Base-by-base conservation (phyloP, 2,329 filamentous ascomycete genomes). In the Microsporum canis region DNA sequence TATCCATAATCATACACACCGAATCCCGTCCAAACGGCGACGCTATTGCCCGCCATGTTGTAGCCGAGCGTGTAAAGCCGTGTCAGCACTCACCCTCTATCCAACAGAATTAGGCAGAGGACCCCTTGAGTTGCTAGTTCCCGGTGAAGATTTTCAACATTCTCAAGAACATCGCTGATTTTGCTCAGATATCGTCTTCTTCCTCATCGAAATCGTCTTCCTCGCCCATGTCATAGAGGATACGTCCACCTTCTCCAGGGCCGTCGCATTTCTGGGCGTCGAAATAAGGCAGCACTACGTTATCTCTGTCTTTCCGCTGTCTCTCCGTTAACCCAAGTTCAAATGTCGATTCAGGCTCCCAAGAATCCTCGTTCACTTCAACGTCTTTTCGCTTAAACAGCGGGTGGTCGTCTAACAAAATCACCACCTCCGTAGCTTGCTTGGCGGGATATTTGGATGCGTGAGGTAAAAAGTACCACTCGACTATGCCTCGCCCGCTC, bases 171-270 rank as follows among this genome's bases (percentile, higher is more conserved):
- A 34, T n/a, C 5, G 27, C 23, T n/a, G 49, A 33, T 23, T 31
- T 3, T 53, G 57, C 14, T 74, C 71, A 91, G 66, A 92, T 91
- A 75, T 96, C 91, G 75, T 96, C 91, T 69, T 96, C 91, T 70
- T 95, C 91, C 62, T 95, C 91, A 67, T 96, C 91, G 76, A 96
- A 97, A 72, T 97, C 91, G 74, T 99, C 94, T 76, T 97, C 94
- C 64, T 85, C 83, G 1, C 91, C 92, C 88, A 97, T 95, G 68
- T 97, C 92, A 72, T 99, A 99, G 69, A 99, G 71, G 66, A 99
- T 99, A 63, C 92, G 82, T 0, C 94, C 94, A 3, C 94, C 92
- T 68, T 95, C 90, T 0, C 91, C 91, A 0, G 84, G 78, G 3
- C 81, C 83, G 62, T 78, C 73, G 12, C 73, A 87, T 59, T 85